phyloP scores from a whole-genome alignment of 768 basidiomycete species.

The Neoboletus subvelutipes region DNA sequence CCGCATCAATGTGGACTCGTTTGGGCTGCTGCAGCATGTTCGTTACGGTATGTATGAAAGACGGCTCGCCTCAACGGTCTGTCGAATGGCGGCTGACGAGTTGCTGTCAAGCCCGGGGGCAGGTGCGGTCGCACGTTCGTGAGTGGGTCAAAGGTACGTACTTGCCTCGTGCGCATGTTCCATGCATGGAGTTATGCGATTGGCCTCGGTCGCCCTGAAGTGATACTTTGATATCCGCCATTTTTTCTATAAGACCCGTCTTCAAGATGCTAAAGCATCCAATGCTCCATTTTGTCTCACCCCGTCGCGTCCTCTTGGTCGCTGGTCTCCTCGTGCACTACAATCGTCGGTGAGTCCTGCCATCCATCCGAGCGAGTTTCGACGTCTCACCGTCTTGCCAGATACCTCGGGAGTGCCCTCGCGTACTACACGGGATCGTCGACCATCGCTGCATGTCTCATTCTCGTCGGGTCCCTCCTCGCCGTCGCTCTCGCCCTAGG shows the following conservation, averaged over 20 bases:
- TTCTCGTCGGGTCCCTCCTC: conserved; percentile 25
- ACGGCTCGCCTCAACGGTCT: not conserved
- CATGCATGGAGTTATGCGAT: conserved; percentile 1
- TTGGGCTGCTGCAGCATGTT: not conserved
- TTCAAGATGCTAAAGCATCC: too few relatives aligned
- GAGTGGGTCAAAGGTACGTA: not conserved
- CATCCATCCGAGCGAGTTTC: too few relatives aligned
- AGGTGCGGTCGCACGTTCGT: conserved; percentile 10
- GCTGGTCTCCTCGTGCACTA: conserved; percentile 17
- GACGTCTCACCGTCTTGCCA: not conserved
- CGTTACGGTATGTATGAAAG: not conserved
- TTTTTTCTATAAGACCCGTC: conserved; percentile 14
- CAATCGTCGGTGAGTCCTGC: conserved; percentile 18
- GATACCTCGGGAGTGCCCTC: conserved; percentile 18
- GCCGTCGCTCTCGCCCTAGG: conserved; percentile 22
- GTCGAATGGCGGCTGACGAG: not conserved
- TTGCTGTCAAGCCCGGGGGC: not conserved
- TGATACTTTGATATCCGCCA: conserved; percentile 2
- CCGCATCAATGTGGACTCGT: not conserved
- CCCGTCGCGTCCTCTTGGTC: conserved; percentile 21
- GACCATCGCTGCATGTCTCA: conserved; percentile 26
- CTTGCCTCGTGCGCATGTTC: conserved; percentile 8
- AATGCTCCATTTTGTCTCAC: conserved; percentile 12
- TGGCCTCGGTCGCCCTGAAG: not conserved
- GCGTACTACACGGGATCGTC: conserved; percentile 32